Base-by-base conservation (phyloP, 371 early-diverging fungal species). In the Blastocladiella emersonii region DNA sequence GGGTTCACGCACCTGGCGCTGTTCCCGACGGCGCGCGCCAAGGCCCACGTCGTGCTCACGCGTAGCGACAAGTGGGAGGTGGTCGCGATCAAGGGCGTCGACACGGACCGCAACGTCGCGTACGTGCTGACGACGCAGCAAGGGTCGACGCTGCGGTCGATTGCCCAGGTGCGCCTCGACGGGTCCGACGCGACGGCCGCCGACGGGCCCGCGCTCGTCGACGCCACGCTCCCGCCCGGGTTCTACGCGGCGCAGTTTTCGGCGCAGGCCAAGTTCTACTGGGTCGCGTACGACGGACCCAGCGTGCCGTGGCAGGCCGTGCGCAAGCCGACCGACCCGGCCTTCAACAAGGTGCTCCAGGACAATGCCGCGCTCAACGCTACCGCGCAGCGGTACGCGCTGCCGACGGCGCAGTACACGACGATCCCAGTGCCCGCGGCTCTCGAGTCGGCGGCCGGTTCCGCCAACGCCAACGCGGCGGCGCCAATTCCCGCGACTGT, bases 1-100 rank as follows among this genome's bases (percentile, higher is more conserved):
- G 93, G 90, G 0, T 90, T 78, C 71, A 73, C 80, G 63, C 98
- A 96, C 68, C 63, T 96, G 55, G 95, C 90, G 3, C 77, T 89
- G 41, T 89, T 88, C 61, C 67, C 74, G 15, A 72, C 81, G 17
- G 61, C 77, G 1, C 67, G 69, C 27, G 72, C 71, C 7, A 60
- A 65, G 7, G 69, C 71, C 27, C 87, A 89, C 0, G 69, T 56
- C 27, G 91, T 87, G 86, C 69, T 97, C 43, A 95, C 98, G 0
- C 45, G 45, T 21, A 70, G 71, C 12, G 96, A 95, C 8, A 72
- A 80, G 62, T 94, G 84, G 81, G 95, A 96, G 66, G 91, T 97
- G 19, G 74, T 84, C 19, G 57, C 77, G 30, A 79, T 80, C 3
- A 76, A 82, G 4, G 76, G 80, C 4, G 75, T 90, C n/a, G 86